Evolutionary conservation across 768 basidiomycete species (phyloP), one percentile per base, ranked within the genome.

Genomic region (Tulasnella sp.): DNA sequence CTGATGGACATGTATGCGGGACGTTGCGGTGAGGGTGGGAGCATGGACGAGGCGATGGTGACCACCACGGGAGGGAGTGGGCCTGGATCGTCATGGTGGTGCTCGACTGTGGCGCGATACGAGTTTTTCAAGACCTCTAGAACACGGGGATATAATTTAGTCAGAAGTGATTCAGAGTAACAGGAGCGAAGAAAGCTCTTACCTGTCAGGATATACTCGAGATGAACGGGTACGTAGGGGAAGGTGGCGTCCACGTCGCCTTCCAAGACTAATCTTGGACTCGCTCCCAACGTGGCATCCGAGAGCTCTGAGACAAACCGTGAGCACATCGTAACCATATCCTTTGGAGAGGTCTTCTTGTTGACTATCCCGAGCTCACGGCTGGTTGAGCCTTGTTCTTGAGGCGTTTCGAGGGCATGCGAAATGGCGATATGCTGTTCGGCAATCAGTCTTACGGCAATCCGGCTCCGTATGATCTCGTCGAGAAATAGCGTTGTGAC

Each of bases 361-460:
- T 95, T 85, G 41, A 95, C 88, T 11, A 95, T 84, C 32, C 94
- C 94, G 29, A 88, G 63, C 26, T 75, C 69, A n/a, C 65, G 70
- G 6, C 52, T 67, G 26, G 42, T 2, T 14, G 63, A 19, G 9
- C 69, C 47, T 3, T 59, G 37, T 39, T 3, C 67, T 44, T 26
- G 74, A 36, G 36, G 29, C 11, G 66, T 37, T 19, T 35, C 16
- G 0, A 93, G 78, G 1, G 88, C 88, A 71, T 86, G 87, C 1
- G 93, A 90, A 52, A 95, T 83, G 9, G 91, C 88, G 41, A 95
- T 91, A 78, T 95, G 94, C 77, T 95, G 94, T 79, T 95, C 94
- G 42, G 92, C 94, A 73, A 95, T 91, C 71, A 95, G 82, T 39
- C 94, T 88, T 35, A 95, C 87, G 42, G 91, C 92, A 71, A 95